Evolutionary conservation across 805 yeast species (phyloP).

Genomic region (Lipomyces kockii): DNA sequence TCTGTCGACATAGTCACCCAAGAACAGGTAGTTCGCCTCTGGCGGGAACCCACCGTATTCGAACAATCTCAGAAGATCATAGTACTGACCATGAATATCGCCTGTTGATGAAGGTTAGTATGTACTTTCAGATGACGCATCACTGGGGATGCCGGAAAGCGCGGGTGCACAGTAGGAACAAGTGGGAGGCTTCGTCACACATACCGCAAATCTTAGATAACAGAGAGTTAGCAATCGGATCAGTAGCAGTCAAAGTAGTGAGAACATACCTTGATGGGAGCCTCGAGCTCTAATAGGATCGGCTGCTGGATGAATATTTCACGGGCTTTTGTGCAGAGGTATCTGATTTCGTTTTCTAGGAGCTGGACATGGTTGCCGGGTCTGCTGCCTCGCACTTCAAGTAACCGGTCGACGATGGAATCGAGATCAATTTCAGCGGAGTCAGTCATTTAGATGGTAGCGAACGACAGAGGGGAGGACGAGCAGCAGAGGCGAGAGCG

Average conservation of each 20-base stretch:
- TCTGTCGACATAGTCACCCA: slow-evolving; percentile 98
- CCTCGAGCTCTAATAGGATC: slow-evolving; percentile 90
- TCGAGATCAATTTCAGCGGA: slow-evolving; percentile 86
- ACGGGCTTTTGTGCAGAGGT: slow-evolving; percentile 95
- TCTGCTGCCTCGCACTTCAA: slow-evolving; percentile 97
- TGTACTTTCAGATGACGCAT: background rate
- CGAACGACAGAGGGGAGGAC: slow-evolving; percentile 4
- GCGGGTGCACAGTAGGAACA: background rate
- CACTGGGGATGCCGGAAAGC: background rate
- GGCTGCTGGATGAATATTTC: slow-evolving; percentile 98
- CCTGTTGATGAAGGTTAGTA: slow-evolving; percentile 50
- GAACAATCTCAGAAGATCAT: slow-evolving; percentile 89
- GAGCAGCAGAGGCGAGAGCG: slow-evolving; percentile 7
- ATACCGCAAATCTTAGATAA: slow-evolving; percentile 32
- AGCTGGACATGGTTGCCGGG: slow-evolving; percentile 97
- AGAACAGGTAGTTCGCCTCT: slow-evolving; percentile 91
- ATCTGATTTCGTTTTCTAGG: slow-evolving; percentile 92
- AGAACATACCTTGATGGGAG: slow-evolving; percentile 82
- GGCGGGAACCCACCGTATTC: slow-evolving; percentile 99
- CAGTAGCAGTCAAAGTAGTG: background rate
- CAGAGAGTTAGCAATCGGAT: slow-evolving; percentile 2
- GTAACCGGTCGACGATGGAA: slow-evolving; percentile 92
- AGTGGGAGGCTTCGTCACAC: slow-evolving; percentile 6
- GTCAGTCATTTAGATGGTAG: slow-evolving; percentile 24
- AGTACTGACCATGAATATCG: slow-evolving; percentile 98